Evolutionary conservation across 2,329 filamentous ascomycete species (phyloP).

Genomic region (Talaromyces amestolkiae): DNA sequence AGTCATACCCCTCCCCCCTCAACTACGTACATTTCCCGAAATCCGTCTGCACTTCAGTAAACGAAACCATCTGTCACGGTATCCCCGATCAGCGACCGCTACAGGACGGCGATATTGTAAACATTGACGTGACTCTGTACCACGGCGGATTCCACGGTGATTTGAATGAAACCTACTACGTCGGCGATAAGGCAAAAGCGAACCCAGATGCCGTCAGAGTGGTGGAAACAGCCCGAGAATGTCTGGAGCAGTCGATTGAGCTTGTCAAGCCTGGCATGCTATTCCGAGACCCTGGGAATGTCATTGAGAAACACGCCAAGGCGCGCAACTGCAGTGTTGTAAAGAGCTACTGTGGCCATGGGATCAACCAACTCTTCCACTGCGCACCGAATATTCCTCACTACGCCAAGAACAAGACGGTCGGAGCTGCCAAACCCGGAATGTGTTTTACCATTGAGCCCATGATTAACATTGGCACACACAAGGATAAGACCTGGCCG

Average conservation of each 20-base stretch:
- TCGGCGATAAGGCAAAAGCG: constrained; percentile 80
- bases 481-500: constrained; percentile 93
- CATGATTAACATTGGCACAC: constrained; percentile 91
- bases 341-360: constrained; percentile 93
- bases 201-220: constrained; percentile 86
- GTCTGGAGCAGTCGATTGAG: constrained; percentile 84
- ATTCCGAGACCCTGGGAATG: constrained; percentile 89
- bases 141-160: constrained; percentile 95
- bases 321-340: constrained; percentile 81
- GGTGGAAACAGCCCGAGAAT: constrained; percentile 85
- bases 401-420: constrained; percentile 97
- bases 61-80: constrained; percentile 98
- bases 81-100: constrained; percentile 89
- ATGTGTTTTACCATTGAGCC: constrained; percentile 99
- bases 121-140: constrained; percentile 93
- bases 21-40: constrained; percentile 98
- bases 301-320: constrained; percentile 95
- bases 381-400: constrained; percentile 91
- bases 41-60: constrained; percentile 92
- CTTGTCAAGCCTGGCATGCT: constrained; percentile 89
- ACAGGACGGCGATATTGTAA: constrained; percentile 90
- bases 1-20: constrained; percentile 92
- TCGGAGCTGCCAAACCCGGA: constrained; percentile 87
- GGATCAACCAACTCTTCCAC: constrained; percentile 92
- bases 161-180: constrained; percentile 97